Evolutionary conservation across 1,284 basidiomycete species (phyloP), one percentile per base, ranked within the genome.

Genomic region (Trametes versicolor): DNA sequence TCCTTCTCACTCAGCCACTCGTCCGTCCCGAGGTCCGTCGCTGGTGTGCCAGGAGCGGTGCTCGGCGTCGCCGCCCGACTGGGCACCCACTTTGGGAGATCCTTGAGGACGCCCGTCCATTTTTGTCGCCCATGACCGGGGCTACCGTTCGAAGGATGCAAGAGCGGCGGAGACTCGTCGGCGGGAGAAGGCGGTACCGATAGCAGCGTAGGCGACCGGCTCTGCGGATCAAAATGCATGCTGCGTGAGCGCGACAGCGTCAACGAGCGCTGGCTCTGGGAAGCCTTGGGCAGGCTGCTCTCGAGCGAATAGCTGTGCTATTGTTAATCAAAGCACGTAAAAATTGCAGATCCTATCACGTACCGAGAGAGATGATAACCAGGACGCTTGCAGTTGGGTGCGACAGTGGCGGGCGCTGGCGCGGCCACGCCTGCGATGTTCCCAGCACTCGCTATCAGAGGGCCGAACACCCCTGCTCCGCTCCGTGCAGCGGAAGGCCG

Each of bases 401-500:
- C 88, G 21, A 94, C 79, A 25, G 81, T 81, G 23, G 83, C 83
- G 9, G 81, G 76, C 4, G 75, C 71, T 0, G 91, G 91, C 0
- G 89, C 84, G 4, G 88, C 90, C 1, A 81, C 81, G 27, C 88
- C 89, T 13, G 80, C 79, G 36, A 89, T 77, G 67, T 89, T 90
- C 2, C 88, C 89, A 0, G 92, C 90, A 65, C 86, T 88, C 27
- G 91, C 87, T 47, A 95, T 87, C 51, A 95, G 82, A 8, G 89
- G 85, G 13, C 91, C 92, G 70, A 93, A 87, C 0, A 91, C 91
- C 5, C 92, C 92, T 0, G 83, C 92, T 8, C 81, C 84, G 63
- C 80, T 86, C 52, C 83, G 78, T 10, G 87, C 82, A 2, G 82
- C 80, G 43, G 84, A 78, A 4, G 87, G 90, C 15, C 80, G 73